Base-by-base conservation (phyloP, 768 basidiomycete species). In the Stropharia rugosoannulata region DNA sequence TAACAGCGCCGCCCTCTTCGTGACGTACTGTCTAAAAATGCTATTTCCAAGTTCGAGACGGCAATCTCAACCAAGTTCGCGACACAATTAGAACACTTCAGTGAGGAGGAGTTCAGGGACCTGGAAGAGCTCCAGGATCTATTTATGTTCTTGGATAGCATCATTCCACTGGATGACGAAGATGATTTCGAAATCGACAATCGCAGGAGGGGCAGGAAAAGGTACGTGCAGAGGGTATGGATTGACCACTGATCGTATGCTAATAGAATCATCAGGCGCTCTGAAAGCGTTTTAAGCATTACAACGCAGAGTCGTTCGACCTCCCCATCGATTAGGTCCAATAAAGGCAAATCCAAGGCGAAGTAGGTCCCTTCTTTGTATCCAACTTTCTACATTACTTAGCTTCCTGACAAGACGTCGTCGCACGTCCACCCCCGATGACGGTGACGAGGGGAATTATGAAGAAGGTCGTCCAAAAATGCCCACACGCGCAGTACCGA, bases 61-160 rank as follows among this genome's bases (percentile, higher is more conserved):
- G 57, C 74, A 4, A 74, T 97, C 41, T 69, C 72, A 47, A 94
- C 92, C 76, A 86, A 84, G 63, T 93, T 86, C 59, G 82, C 84
- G 37, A 78, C 82, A 51, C 84, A 88, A 61, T 73, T 94, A 11
- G 84, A 85, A 57, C 80, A 79, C 56, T 87, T 92, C 67, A 83
- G 78, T 56, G 88, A 90, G 63, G 86, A 82, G 38, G 87, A 91
- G 41, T 85, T 82, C 56, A 73, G 86, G 56, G 75, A 86, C 52
- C 74, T 91, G 3, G 81, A 85, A 50, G 73, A 82, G 27, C 77
- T 90, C 25, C 78, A 82, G 39, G 78, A 82, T 0, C 63, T 89
- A 25, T 92, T 92, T 64, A 76, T 80, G 44, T 88, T 89, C 65
- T 62, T 91, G 66, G 90, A 92, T 59, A 81, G 84, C 9, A 81